A percentile compares a stretch with the other conserved stretches of the same genome.
Conservation (phyloP, 345 rosid genomes). For the Garcia nutans region DNA sequence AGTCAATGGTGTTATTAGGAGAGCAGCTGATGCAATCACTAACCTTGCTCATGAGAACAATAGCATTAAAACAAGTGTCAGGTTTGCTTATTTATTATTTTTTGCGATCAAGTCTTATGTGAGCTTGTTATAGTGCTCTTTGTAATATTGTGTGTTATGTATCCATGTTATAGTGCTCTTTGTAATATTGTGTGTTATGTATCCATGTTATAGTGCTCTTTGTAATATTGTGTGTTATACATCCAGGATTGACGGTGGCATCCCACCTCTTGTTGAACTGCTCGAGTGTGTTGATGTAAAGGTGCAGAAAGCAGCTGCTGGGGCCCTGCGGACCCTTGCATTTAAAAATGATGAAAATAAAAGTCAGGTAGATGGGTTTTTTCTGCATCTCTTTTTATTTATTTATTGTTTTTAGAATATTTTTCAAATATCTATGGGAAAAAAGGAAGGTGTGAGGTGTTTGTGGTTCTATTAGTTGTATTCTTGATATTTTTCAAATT, state of each 20-base stretch:
- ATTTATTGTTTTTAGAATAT: too few relatives aligned
- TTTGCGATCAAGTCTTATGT: not conserved
- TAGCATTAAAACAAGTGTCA: slow-evolving; percentile 54
- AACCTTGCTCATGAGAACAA: slow-evolving; percentile 75
- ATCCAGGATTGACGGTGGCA: slow-evolving; percentile 68
- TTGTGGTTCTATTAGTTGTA: not conserved
- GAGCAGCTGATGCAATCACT: slow-evolving; percentile 76
- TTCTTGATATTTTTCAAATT: slow-evolving; percentile 16
- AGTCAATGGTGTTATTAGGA: slow-evolving; percentile 48
- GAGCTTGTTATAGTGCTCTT: not conserved
- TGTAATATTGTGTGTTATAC: slow-evolving; percentile 5
- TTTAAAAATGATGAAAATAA: slow-evolving; percentile 74
- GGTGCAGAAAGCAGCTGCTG: slow-evolving; percentile 87
- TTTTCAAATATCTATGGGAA: not conserved
- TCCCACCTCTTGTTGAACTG: slow-evolving; percentile 70
- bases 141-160: not conserved
- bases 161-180: not conserved
- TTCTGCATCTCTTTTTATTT: not conserved
- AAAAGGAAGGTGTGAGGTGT: not conserved
- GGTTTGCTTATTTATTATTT: slow-evolving; percentile 31
- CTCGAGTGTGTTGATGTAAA: slow-evolving; percentile 49
- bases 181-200: not conserved
- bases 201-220: not conserved
- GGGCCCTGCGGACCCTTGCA: slow-evolving; percentile 67
- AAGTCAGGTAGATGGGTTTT: slow-evolving; percentile 44